Evolutionary conservation across 805 yeast genomes (phyloP).

Genomic region (Hanseniaspora valbyensis): DNA sequence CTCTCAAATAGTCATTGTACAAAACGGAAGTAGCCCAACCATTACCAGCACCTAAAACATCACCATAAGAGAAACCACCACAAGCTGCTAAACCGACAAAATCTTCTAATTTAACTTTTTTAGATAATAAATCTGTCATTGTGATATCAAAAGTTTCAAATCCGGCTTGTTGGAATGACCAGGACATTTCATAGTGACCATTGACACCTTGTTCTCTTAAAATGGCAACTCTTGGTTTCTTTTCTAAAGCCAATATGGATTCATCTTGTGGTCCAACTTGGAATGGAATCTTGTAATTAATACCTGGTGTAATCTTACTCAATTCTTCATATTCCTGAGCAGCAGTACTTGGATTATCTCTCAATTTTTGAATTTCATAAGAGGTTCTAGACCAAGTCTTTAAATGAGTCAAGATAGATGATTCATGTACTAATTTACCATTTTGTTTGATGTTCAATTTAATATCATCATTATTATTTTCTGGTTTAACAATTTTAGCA

Average conservation of each 20-base stretch:
- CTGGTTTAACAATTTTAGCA: conserved; percentile 44
- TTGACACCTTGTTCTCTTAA: conserved; percentile 97
- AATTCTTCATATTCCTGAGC: conserved; percentile 72
- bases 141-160: conserved; percentile 91
- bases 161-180: conserved; percentile 91
- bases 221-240: conserved; percentile 85
- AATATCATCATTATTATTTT: not conserved
- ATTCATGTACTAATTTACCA: conserved; percentile 40
- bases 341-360: conserved; percentile 90
- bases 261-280: conserved; percentile 36
- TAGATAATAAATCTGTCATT: conserved; percentile 81
- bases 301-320: conserved; percentile 74
- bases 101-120: conserved; percentile 57
- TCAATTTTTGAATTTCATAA: conserved; percentile 73
- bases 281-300: conserved; percentile 67
- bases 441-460: conserved; percentile 27
- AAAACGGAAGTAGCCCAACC: conserved; percentile 98
- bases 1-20: conserved; percentile 64
- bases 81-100: conserved; percentile 95
- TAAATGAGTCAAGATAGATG: conserved; percentile 62
- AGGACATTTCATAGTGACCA: conserved; percentile 97
- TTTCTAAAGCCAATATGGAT: conserved; percentile 21
- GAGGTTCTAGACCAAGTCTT: conserved; percentile 81
- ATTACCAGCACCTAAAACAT: conserved; percentile 95
- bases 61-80: conserved; percentile 98